Base-by-base conservation (phyloP, 139 green algal species). In the Tetraselmis striata region DNA sequence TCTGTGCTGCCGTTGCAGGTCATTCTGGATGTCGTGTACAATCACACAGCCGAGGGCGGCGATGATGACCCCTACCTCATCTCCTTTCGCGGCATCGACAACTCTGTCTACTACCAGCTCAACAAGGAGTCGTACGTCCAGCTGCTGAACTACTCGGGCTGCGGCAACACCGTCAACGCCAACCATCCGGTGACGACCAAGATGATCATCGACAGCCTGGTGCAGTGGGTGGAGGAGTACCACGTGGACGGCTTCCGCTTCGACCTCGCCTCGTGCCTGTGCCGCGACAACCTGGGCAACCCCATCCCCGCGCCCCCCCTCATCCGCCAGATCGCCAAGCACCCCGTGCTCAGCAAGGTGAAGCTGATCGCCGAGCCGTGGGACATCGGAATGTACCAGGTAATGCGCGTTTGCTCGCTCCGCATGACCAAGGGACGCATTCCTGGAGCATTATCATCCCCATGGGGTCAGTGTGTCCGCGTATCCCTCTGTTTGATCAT, bases 241-340 rank as follows among this genome's bases (percentile, higher is more conserved):
- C 94, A 97, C 81, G 94, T 98, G 79, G 95, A 98, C 84, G 95
- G 95, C 11, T 98, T 98, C 86, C 84, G 95, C 27, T 98, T 99
- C 81, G 97, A 99, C 87, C 92, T 99, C 31, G 95, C 97, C 0
- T 93, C 87, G 31, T 92, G 87, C 77, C 88, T 99, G 75, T 98
- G 94, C 83, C 85, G 95, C 32, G 93, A 95, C 91, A 77, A 76
- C 67, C 59, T 32, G 29, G 96, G 96, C 25, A 77, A 88, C 1
- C 91, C 94, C 0, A 86, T 99, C 83, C 28, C 80, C 2, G 91
- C 85, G 0, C 97, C 97, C 0, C 96, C 97, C 0, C 81, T 98
- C 30, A 97, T 98, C 83, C 84, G 88, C 0, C 86, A 88, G 31
- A 95, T 97, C 75, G 81, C 86, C 78, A 94, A 94, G 84, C 91